These are phyloP conservation scores for Colletotrichum simmondsii DNA, from an alignment of 2,329 filamentous ascomycete genomes.

Conservation along the genomic window DNA sequence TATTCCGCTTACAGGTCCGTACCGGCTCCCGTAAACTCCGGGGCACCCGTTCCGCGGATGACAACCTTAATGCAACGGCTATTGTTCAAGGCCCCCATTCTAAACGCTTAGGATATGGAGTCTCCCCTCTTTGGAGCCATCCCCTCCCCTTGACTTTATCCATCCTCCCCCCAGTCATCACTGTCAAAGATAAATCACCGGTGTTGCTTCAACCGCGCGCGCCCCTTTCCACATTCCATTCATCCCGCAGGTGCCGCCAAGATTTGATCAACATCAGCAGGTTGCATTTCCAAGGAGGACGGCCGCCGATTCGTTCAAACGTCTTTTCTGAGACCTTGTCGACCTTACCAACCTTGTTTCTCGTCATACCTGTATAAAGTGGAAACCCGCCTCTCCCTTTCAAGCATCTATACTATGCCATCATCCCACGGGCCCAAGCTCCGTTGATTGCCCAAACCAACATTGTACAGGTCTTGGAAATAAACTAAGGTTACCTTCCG, in stretches of 20 bases:
- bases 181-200: background rate
- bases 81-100: background rate
- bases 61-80: conserved; percentile 28
- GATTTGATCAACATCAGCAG: conserved; percentile 23
- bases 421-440: too few species aligned
- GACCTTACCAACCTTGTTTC: background rate
- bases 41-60: background rate
- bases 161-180: background rate
- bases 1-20: background rate
- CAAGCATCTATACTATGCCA: too few species aligned
- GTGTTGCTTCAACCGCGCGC: background rate
- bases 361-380: background rate
- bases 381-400: background rate
- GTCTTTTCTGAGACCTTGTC: background rate
- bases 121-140: background rate
- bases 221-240: background rate
- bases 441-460: background rate
- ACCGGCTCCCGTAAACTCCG: background rate
- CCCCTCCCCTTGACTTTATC: background rate
- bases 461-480: background rate
- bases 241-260: background rate
- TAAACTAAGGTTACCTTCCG: conserved; percentile 1
- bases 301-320: background rate
- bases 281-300: background rate
- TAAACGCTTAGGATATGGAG: background rate